Conservation (phyloP, 805 yeast genomes). For the Millerago galiae region DNA sequence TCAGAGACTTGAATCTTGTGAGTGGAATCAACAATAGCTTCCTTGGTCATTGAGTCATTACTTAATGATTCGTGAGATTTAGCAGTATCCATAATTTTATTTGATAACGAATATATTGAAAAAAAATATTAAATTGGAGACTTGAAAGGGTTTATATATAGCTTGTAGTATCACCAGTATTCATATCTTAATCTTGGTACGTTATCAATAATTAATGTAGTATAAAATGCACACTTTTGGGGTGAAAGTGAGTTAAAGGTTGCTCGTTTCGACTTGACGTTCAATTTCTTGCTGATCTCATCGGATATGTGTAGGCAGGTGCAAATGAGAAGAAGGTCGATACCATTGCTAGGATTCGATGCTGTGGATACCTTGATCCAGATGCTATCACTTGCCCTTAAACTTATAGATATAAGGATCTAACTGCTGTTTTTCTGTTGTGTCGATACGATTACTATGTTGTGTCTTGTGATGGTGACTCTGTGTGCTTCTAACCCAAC, state of each 20-base stretch:
- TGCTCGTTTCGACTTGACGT: not conserved
- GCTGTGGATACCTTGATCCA: too few relatives aligned
- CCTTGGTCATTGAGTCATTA: not conserved
- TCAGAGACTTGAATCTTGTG: not conserved
- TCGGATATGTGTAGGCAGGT: not conserved
- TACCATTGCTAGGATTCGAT: too few relatives aligned
- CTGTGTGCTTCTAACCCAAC: too few relatives aligned
- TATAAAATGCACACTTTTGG: too few relatives aligned
- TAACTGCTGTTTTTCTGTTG: too few relatives aligned
- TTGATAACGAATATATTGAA: not conserved
- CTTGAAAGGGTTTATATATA: not conserved
- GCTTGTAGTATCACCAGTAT: not conserved
- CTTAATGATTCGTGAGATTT: constrained; percentile 3
- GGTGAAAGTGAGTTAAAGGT: not conserved
- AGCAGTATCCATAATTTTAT: not conserved
- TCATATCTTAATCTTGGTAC: not conserved
- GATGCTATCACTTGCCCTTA: too few relatives aligned
- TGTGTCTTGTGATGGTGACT: too few relatives aligned
- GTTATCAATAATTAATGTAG: not conserved
- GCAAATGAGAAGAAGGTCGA: not conserved
- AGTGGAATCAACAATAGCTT: constrained; percentile 1
- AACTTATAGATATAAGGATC: too few relatives aligned
- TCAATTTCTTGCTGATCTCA: too few relatives aligned
- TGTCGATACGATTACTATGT: too few relatives aligned
- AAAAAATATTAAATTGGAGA: not conserved